These are phyloP conservation scores for Scedosporium apiospermum DNA, from an alignment of 2,329 filamentous ascomycete genomes.

Conservation along the genomic window DNA sequence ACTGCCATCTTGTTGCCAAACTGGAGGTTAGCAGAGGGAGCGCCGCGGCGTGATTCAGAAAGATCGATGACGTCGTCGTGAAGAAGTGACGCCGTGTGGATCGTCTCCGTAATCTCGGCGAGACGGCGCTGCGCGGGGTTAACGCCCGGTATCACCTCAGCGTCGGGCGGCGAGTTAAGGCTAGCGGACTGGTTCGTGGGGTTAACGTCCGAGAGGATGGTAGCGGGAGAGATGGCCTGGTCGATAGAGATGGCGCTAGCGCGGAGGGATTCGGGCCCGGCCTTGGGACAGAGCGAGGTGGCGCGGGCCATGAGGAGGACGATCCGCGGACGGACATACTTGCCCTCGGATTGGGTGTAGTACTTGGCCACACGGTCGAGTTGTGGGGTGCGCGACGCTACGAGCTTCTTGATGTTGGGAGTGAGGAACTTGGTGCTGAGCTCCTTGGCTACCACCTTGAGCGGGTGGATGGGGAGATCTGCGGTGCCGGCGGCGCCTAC, in stretches of 20 bases:
- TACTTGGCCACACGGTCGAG: conserved; percentile 95
- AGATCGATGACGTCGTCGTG: conserved; percentile 99
- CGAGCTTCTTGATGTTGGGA: conserved; percentile 84
- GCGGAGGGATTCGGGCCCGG: conserved; percentile 12
- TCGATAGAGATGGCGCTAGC: conserved; percentile 38
- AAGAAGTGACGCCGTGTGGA: conserved; percentile 90
- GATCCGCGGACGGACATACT: conserved; percentile 89
- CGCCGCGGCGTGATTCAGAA: conserved; percentile 72
- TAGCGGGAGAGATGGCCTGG: conserved; percentile 42
- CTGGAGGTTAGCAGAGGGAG: conserved; percentile 81
- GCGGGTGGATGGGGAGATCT: conserved; percentile 55
- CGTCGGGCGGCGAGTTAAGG: conserved; percentile 29
- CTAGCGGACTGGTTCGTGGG: conserved; percentile 30
- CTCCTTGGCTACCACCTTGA: conserved; percentile 87
- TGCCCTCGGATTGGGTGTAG: conserved; percentile 93
- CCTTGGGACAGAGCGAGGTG: conserved; percentile 67
- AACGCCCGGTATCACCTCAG: conserved; percentile 51
- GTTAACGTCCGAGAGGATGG: conserved; percentile 70
- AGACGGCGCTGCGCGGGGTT: conserved; percentile 87
- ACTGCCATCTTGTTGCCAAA: conserved; percentile 99
- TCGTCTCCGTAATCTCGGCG: conserved; percentile 94
- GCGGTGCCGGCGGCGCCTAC: neutral
- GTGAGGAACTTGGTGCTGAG: conserved; percentile 74
- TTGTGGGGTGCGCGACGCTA: conserved; percentile 89
- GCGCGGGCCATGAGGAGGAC: conserved; percentile 95